Evolutionary conservation across 768 basidiomycete species (phyloP).

Genomic region (Floccularia luteovirens): DNA sequence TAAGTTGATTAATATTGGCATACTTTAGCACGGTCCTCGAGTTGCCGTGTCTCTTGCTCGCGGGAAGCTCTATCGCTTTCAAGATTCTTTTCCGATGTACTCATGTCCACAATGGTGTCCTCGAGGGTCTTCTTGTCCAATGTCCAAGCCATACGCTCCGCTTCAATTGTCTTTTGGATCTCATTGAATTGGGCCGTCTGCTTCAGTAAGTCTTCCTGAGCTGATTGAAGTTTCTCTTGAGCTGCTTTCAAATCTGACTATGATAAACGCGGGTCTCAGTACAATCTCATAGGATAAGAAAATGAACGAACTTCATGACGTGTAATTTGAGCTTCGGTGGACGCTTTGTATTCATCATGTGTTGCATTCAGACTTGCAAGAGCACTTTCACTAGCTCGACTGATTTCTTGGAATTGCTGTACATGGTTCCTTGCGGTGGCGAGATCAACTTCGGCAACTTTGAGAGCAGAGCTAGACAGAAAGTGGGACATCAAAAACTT

Average conservation of each 20-base stretch:
- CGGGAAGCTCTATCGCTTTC: constrained; percentile 57
- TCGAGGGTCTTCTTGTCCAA: constrained; percentile 80
- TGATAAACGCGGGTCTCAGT: neutral
- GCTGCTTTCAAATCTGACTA: constrained; percentile 62
- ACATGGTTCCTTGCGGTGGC: constrained; percentile 63
- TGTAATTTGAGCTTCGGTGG: constrained; percentile 62
- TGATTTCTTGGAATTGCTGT: constrained; percentile 83
- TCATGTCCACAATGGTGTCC: constrained; percentile 76
- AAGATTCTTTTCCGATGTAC: constrained; percentile 60
- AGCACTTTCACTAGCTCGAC: constrained; percentile 74
- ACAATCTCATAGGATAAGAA: constrained; percentile 20
- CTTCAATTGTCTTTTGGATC: constrained; percentile 58
- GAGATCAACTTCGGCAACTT: constrained; percentile 73
- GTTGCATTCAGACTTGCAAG: constrained; percentile 61
- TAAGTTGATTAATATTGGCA: constrained; percentile 4
- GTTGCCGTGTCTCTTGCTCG: constrained; percentile 56
- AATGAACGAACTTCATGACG: constrained; percentile 52
- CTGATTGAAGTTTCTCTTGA: constrained; percentile 49
- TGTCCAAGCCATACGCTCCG: constrained; percentile 61
- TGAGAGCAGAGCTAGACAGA: constrained; percentile 56
- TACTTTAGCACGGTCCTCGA: constrained; percentile 68
- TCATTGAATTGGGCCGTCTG: constrained; percentile 44
- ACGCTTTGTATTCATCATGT: constrained; percentile 73
- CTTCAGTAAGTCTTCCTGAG: constrained; percentile 46
- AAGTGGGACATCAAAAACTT: constrained; percentile 1